Evolutionary conservation across 495 filamentous ascomycete genomes (phyloP).

Genomic region (Trichoderma orchidacearum): DNA sequence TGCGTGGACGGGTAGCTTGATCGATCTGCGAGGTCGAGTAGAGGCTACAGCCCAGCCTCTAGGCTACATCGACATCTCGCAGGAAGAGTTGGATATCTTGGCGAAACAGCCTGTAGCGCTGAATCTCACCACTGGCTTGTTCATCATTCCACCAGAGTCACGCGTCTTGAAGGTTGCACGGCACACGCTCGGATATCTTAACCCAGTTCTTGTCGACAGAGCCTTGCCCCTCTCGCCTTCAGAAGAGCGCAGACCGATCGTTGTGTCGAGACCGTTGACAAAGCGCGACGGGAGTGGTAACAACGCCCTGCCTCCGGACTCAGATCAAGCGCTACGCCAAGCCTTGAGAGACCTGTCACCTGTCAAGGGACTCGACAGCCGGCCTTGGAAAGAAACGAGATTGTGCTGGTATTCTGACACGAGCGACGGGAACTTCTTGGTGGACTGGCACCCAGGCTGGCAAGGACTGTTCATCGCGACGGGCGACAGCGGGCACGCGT

Average conservation of each 20-base stretch:
- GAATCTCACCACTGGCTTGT: slow-evolving; percentile 69
- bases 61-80: slow-evolving; percentile 57
- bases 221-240: slow-evolving; percentile 25
- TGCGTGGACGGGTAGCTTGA: slow-evolving; percentile 64
- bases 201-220: slow-evolving; percentile 35
- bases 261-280: slow-evolving; percentile 34
- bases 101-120: slow-evolving; percentile 58
- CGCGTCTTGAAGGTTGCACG: slow-evolving; percentile 68
- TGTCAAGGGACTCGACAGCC: slow-evolving; percentile 32
- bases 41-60: slow-evolving; percentile 71
- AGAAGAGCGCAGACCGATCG: background rate
- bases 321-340: slow-evolving; percentile 42
- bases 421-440: slow-evolving; percentile 63
- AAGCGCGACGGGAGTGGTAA: slow-evolving; percentile 15
- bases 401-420: slow-evolving; percentile 91
- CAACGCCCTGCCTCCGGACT: slow-evolving; percentile 42
- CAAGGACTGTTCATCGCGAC: slow-evolving; percentile 64
- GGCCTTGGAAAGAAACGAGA: slow-evolving; percentile 55
- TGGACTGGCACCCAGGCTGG: slow-evolving; percentile 59
- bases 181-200: slow-evolving; percentile 72
- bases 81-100: slow-evolving; percentile 50
- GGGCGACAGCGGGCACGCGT: slow-evolving; percentile 76
- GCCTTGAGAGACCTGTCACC: slow-evolving; percentile 52
- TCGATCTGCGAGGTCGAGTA: slow-evolving; percentile 66
- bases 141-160: slow-evolving; percentile 64